Conservation (phyloP, 2,329 filamentous ascomycete species). For the Chrysoporthe puriensis region DNA sequence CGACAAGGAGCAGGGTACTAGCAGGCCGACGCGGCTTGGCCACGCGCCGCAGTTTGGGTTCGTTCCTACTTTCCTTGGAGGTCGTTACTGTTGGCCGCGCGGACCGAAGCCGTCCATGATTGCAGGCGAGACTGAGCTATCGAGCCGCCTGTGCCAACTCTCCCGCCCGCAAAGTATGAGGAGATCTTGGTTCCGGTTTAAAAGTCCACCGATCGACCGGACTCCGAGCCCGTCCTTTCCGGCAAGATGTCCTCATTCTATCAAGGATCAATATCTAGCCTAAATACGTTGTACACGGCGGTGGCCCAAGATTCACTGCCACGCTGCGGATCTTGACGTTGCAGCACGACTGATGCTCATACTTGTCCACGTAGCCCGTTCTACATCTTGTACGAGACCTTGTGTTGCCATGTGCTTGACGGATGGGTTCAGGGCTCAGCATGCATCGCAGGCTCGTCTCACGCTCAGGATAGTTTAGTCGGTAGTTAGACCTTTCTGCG, state of each 20-base stretch:
- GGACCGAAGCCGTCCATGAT: background rate
- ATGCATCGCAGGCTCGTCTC: background rate
- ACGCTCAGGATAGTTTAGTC: background rate
- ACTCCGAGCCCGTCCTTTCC: background rate
- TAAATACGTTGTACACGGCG: background rate
- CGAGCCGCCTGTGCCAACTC: too few species aligned
- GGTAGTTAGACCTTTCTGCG: slow-evolving; percentile 1
- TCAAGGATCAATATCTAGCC: background rate
- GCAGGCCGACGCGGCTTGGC: background rate
- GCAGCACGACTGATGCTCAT: background rate
- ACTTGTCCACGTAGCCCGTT: background rate
- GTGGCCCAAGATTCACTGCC: background rate
- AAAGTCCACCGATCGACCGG: background rate
- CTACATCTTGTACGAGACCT: background rate
- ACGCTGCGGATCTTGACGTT: background rate
- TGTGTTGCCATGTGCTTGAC: background rate
- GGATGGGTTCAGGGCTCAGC: background rate
- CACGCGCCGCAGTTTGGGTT: background rate
- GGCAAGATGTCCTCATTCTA: background rate
- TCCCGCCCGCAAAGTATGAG: background rate
- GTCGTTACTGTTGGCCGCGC: background rate
- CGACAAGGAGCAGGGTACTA: background rate
- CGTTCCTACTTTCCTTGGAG: background rate
- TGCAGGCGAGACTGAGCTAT: too few species aligned
- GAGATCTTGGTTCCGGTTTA: background rate